phyloP scores from a whole-genome alignment of 495 filamentous ascomycete species.

The Xylaria telfairii region DNA sequence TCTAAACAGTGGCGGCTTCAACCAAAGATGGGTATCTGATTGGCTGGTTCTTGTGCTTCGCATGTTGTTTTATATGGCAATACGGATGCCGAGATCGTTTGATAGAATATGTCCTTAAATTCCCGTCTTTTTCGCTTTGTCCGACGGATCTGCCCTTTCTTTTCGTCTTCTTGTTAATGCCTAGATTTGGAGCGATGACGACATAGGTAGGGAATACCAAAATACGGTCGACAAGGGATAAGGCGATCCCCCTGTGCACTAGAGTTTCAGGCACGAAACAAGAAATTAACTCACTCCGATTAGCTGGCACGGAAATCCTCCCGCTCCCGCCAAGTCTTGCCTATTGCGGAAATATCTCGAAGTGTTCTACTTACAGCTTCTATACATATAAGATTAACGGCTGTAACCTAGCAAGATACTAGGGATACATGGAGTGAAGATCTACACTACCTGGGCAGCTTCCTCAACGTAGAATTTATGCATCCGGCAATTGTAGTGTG shows the following conservation, averaged over 20 bases:
- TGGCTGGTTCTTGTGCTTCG: not conserved
- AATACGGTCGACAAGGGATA: constrained; percentile 6
- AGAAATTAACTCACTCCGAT: constrained; percentile 1
- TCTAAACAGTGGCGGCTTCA: not conserved
- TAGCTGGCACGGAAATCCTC: constrained; percentile 2
- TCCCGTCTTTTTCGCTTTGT: not conserved
- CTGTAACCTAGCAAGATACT: too few species aligned
- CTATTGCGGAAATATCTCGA: constrained; percentile 14
- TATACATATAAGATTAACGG: too few species aligned
- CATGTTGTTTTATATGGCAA: not conserved
- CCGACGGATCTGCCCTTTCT: not conserved
- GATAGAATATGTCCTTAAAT: not conserved
- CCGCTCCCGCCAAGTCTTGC: constrained; percentile 13
- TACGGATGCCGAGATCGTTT: not conserved
- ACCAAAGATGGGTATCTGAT: constrained; percentile 4
- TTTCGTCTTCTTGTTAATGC: not conserved
- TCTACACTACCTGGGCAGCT: not conserved
- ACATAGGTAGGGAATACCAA: not conserved
- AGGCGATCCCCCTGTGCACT: not conserved
- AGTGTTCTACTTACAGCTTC: not conserved
- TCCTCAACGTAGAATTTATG: not conserved
- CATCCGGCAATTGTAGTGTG: not conserved
- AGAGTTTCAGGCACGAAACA: constrained; percentile 22
- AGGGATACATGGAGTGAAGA: not conserved
- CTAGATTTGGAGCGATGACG: not conserved